phyloP scores from a whole-genome alignment of 116 monocot genomes.

The Trichopus zeylanicus region DNA sequence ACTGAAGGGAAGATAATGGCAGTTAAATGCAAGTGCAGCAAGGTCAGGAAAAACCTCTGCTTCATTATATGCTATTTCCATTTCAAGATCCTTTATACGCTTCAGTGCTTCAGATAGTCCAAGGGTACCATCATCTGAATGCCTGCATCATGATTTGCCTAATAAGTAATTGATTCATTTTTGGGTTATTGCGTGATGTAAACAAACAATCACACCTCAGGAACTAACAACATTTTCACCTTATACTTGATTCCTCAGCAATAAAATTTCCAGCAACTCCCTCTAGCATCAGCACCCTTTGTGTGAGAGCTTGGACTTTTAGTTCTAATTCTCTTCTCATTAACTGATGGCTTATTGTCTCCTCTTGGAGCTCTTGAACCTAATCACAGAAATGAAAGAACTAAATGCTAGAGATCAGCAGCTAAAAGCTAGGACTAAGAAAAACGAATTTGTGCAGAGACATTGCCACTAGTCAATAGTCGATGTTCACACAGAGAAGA shows the following conservation, averaged over 20 bases:
- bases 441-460: no score
- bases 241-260: constrained; percentile 9
- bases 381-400: constrained; percentile 1
- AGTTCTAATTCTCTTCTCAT: constrained; percentile 36
- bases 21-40: background rate
- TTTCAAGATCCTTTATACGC: constrained; percentile 38
- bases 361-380: constrained; percentile 54
- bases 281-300: constrained; percentile 29
- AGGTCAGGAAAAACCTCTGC: constrained; percentile 35
- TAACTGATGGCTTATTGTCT: constrained; percentile 35
- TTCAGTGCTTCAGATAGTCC: constrained; percentile 31
- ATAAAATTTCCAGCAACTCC: constrained; percentile 23
- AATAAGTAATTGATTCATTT: background rate
- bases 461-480: no score
- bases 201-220: constrained; percentile 21
- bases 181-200: background rate
- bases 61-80: constrained; percentile 29
- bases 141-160: background rate
- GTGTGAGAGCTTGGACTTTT: constrained; percentile 30
- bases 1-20: background rate
- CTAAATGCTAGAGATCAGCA: background rate
- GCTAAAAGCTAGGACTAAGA: no score
- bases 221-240: constrained; percentile 11
- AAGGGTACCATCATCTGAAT: background rate
- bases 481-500: no score